Evolutionary conservation across 1,284 basidiomycete genomes (phyloP).

Genomic region (Papiliotrema nemorosa): DNA sequence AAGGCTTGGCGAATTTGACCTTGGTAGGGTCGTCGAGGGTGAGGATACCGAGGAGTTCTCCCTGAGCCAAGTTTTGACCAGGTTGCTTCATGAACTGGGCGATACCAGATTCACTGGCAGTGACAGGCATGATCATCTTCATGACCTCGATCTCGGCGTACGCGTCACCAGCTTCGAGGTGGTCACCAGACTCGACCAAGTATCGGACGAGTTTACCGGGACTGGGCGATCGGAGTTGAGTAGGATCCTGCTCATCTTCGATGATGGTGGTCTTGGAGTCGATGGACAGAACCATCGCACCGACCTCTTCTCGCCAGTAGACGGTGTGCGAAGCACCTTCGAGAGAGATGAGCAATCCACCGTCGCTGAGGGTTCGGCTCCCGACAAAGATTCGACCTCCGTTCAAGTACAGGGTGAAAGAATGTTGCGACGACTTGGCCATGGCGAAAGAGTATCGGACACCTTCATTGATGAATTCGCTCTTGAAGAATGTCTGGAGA

Average conservation of each 20-base stretch:
- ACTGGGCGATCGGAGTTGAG: slow-evolving; percentile 90
- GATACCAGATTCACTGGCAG: slow-evolving; percentile 91
- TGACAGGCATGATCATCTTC: slow-evolving; percentile 99
- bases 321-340: slow-evolving; percentile 95
- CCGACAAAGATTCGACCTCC: slow-evolving; percentile 88
- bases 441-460: slow-evolving; percentile 94
- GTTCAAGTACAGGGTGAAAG: slow-evolving; percentile 94
- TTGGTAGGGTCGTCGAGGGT: slow-evolving; percentile 94
- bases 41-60: slow-evolving; percentile 95
- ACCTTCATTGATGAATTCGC: slow-evolving; percentile 98
- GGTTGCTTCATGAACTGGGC: slow-evolving; percentile 98
- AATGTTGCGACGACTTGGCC: slow-evolving; percentile 79
- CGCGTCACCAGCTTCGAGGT: slow-evolving; percentile 90
- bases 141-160: slow-evolving; percentile 99
- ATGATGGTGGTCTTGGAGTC: slow-evolving; percentile 97
- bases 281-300: slow-evolving; percentile 86
- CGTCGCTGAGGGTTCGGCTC: slow-evolving; percentile 86
- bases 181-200: slow-evolving; percentile 95
- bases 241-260: slow-evolving; percentile 99
- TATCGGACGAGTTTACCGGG: slow-evolving; percentile 95
- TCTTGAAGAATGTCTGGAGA: slow-evolving; percentile 92
- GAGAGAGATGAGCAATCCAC: slow-evolving; percentile 85
- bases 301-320: slow-evolving; percentile 98
- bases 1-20: slow-evolving; percentile 97
- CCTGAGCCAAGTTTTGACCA: slow-evolving; percentile 93